Evolutionary conservation across 2,329 filamentous ascomycete species (phyloP), one percentile per base, ranked within the genome.

Genomic region (Pseudocercospora eumusae): DNA sequence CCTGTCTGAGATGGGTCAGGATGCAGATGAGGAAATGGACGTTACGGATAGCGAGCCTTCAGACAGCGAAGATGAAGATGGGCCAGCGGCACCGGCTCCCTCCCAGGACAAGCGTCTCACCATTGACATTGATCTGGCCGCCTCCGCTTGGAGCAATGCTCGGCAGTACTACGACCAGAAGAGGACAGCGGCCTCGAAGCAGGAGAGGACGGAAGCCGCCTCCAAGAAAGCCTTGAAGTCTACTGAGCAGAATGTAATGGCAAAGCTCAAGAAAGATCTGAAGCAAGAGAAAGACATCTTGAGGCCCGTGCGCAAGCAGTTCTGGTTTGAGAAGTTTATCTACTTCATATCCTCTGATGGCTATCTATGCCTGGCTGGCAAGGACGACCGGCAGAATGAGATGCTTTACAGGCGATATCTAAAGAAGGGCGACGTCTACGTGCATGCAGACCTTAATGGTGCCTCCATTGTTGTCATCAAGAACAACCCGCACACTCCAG

Each of bases 271-370:
- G 77, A 93, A 92, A 71, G 89, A 88, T 0, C 77, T 98, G 60
- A 96, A 96, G 78, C 89, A 95, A 73, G 95, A 98, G 77, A 97
- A 96, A 75, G 88, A 92, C 20, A 81, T 96, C 1, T 79, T 98
- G 9, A 87, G 93, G 50, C 92, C 90, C 0, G 88, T 96, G 8
- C 86, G 95, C 60, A 89, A 88, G 71, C 89, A 88, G 67, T 85
- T 93, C 70, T 99, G 95, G 95, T 99, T 97, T 69, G 95, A 99
- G 72, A 99, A 99, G 76, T 99, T 96, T 71, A 81, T 88, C 27
- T 98, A 92, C 84, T 99, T 99, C 78, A 85, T 98, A 69, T 97
- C 93, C 0, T 96, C 92, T 0, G 95, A 99, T 72, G 93, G 93
- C 4, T 97, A 98, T 74, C 83, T 99, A 5, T 90, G 98, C 0